phyloP scores from a whole-genome alignment of 257 asterid species.

The Gynochthodes officinalis region DNA sequence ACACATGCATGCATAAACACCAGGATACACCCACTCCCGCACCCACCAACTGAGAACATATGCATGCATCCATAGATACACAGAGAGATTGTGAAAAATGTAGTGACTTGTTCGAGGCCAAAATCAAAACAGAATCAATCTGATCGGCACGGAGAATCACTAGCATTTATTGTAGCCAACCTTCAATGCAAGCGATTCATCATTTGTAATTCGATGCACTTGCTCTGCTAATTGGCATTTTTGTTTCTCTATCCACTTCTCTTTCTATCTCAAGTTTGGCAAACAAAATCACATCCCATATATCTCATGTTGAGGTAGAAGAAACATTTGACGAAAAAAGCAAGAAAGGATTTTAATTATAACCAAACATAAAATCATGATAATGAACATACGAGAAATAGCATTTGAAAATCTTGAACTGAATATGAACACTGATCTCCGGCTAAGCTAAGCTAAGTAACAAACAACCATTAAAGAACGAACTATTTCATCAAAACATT shows the following conservation, averaged over 20 bases:
- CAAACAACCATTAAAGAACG: background rate
- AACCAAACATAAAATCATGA: background rate
- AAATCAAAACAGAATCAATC: slow-evolving; percentile 31
- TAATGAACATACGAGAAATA: background rate
- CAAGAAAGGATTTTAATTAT: background rate
- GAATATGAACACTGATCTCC: background rate
- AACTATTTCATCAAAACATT: background rate
- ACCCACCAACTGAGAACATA: no score
- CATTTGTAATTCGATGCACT: slow-evolving; percentile 40
- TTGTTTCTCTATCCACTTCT: background rate
- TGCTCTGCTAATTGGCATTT: slow-evolving; percentile 69
- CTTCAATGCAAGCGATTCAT: slow-evolving; percentile 65
- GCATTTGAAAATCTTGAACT: background rate
- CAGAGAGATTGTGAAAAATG: background rate
- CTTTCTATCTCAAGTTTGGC: background rate
- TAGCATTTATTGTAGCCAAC: slow-evolving; percentile 41
- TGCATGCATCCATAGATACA: no score
- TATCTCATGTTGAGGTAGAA: background rate
- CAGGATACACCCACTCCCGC: no score
- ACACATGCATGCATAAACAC: no score
- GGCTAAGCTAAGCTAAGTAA: background rate
- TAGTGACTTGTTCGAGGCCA: slow-evolving; percentile 25
- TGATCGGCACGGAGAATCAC: slow-evolving; percentile 79
- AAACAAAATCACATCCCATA: background rate
- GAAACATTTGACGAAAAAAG: background rate